Conservation (phyloP, 345 rosid genomes). For the Eucalyptus sideroxylon region DNA sequence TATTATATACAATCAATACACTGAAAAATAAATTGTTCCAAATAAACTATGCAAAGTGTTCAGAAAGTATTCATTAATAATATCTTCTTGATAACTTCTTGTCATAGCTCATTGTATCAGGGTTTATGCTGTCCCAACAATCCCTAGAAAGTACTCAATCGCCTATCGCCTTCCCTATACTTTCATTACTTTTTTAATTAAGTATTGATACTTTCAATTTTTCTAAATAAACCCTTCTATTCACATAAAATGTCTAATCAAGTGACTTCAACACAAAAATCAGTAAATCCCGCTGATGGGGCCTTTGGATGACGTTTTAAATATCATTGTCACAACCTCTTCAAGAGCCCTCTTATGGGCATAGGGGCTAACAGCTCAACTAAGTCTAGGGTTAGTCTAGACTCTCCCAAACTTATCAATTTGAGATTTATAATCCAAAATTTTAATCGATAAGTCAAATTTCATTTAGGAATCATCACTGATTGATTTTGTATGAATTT, state of each 20-base stretch:
- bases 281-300: not conserved
- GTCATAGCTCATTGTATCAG: not conserved
- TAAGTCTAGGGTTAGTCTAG: no score
- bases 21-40: no score
- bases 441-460: no score
- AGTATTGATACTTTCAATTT: not conserved
- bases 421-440: no score
- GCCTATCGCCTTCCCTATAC: not conserved
- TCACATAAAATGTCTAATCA: not conserved
- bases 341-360: no score
- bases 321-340: not conserved
- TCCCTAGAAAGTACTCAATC: not conserved
- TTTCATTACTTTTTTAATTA: not conserved
- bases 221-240: not conserved
- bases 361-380: no score
- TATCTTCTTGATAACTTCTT: not conserved
- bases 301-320: not conserved
- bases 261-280: not conserved
- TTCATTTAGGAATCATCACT: no score
- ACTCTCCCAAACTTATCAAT: no score
- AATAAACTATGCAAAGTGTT: no score
- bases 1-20: no score
- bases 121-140: not conserved
- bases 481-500: accelerated
- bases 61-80: not conserved